A percentile compares a stretch with the other conserved stretches of the same genome.
Evolutionary conservation across 768 basidiomycete species (phyloP).

Genomic region (Tubosaeta sp.): DNA sequence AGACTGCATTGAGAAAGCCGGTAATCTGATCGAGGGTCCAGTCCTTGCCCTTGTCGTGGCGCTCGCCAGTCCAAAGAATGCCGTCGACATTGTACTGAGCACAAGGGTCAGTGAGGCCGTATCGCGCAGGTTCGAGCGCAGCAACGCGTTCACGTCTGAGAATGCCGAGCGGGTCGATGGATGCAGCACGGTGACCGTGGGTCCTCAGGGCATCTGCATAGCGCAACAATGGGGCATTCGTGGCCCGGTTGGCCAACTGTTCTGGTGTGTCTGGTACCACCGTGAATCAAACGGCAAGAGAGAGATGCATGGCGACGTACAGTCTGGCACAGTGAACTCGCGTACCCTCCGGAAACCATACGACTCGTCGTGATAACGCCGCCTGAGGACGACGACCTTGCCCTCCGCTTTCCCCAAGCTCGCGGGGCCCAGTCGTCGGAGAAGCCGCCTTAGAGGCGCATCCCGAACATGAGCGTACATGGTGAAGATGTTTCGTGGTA

Average conservation of each 20-base stretch:
- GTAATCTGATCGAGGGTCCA: conserved; percentile 74
- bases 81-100: conserved; percentile 70
- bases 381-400: conserved; percentile 23
- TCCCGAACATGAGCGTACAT: conserved; percentile 20
- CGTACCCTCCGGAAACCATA: conserved; percentile 71
- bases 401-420: background rate
- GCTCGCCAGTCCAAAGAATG: conserved; percentile 64
- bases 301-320: conserved; percentile 37
- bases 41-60: conserved; percentile 31
- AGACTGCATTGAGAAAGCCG: conserved; percentile 63
- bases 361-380: conserved; percentile 70
- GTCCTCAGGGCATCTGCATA: conserved; percentile 88
- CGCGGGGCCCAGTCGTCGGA: conserved; percentile 4
- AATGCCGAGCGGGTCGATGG: conserved; percentile 84
- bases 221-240: conserved; percentile 75
- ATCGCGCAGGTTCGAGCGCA: conserved; percentile 72
- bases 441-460: conserved; percentile 6
- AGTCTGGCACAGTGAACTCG: conserved; percentile 65
- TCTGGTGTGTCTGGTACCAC: conserved; percentile 49
- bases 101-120: conserved; percentile 57
- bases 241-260: conserved; percentile 63
- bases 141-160: conserved; percentile 78
- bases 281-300: background rate
- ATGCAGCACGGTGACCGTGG: conserved; percentile 80
- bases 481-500: background rate